A percentile compares a stretch with the other conserved stretches of the same genome.
Conservation (phyloP, 345 rosid genomes). For the Dipteronia dyeriana region DNA sequence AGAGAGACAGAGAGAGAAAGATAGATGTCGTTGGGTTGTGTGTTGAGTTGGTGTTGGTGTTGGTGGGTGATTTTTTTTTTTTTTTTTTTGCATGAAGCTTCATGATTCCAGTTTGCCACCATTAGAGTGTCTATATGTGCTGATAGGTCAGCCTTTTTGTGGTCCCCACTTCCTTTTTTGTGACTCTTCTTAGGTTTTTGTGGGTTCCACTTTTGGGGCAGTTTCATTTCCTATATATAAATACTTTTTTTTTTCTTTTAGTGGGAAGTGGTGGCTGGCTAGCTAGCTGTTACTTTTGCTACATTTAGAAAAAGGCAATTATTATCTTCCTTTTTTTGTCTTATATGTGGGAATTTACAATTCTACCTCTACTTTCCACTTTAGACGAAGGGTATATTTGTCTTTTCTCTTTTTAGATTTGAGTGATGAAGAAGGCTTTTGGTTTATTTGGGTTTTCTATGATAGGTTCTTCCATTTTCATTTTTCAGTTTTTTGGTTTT, state of each 20-base stretch:
- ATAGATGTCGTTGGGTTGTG: neutral
- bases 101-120: conserved; percentile 50
- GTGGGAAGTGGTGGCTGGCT: neutral
- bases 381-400: neutral
- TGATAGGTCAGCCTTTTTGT: conserved; percentile 13
- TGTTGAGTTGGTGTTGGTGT: neutral
- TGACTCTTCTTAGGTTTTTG: neutral
- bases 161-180: conserved; percentile 20
- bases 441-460: neutral
- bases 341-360: neutral
- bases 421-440: neutral
- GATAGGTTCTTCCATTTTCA: neutral
- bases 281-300: neutral
- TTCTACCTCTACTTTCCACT: neutral
- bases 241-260: neutral
- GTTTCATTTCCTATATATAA: neutral
- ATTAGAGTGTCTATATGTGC: conserved; percentile 34
- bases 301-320: neutral
- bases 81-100: conserved; percentile 21
- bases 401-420: neutral
- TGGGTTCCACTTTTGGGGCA: conserved; percentile 6
- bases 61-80: neutral
- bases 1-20: neutral
- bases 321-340: too few species aligned
- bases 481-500: neutral